phyloP scores from a whole-genome alignment of 2,329 filamentous ascomycete genomes.

The Aspergillus luchuensis region DNA sequence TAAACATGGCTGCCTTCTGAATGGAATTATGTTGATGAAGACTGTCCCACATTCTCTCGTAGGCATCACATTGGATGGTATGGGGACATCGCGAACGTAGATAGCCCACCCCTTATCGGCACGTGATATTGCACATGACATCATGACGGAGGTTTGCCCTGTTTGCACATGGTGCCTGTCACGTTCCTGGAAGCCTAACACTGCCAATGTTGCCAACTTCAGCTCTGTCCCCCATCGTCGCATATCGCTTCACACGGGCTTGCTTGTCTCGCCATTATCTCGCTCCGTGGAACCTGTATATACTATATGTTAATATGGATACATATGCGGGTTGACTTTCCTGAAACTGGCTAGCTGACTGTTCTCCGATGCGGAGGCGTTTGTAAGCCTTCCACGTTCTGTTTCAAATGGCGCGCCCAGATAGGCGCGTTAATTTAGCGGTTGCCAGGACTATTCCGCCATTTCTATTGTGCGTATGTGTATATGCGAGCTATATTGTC shows the following conservation, averaged over 20 bases:
- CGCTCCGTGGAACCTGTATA: slow-evolving; percentile 6
- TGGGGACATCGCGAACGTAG: neutral
- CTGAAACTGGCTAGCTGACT: slow-evolving; percentile 6
- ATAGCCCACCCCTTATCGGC: slow-evolving; percentile 7
- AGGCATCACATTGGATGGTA: neutral
- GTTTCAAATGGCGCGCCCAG: slow-evolving; percentile 36
- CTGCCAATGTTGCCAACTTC: neutral
- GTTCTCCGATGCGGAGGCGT: slow-evolving; percentile 18
- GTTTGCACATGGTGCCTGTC: slow-evolving; percentile 18
- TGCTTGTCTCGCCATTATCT: neutral
- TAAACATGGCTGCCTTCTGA: neutral
- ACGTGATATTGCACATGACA: slow-evolving; percentile 8
- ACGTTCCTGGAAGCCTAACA: slow-evolving; percentile 12
- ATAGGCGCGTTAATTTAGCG: slow-evolving; percentile 57
- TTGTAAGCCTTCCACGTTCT: slow-evolving; percentile 20
- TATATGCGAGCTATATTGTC: slow-evolving; percentile 71
- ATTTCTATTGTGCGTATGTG: slow-evolving; percentile 66
- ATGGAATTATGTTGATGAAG: neutral
- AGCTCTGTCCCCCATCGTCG: neutral
- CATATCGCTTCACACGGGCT: slow-evolving; percentile 1
- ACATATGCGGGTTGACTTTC: slow-evolving; percentile 5
- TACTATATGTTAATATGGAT: slow-evolving; percentile 18
- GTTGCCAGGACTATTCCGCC: slow-evolving; percentile 69
- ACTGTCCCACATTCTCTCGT: neutral
- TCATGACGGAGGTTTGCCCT: slow-evolving; percentile 10